Base-by-base conservation (phyloP, 495 filamentous ascomycete species). In the Monascus purpureus region DNA sequence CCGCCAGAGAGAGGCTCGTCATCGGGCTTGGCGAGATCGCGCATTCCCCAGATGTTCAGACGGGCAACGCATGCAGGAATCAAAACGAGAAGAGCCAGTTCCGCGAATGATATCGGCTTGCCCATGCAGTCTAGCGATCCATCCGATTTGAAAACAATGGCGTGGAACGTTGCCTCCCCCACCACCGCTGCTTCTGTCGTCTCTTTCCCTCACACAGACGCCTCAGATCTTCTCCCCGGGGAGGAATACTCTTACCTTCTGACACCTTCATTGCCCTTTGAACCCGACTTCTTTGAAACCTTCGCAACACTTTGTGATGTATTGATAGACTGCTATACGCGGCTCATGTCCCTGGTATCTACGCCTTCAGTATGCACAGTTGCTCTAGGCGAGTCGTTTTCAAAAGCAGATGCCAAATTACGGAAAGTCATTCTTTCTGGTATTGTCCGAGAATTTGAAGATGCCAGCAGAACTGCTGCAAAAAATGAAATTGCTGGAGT, bases 221-320 rank as follows among this genome's bases (percentile, higher is more conserved):
- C 60, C n/a, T 65, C 69, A 1, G 68, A 72, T 33, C 59, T 73
- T 14, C 53, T 70, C 13, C 56, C 70, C 4, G 62, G 81, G 11
- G 88, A 94, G 52, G 80, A 86, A 45, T 99, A 95, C 41, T 73
- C 74, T 1, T 77, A 87, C 52, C 73, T 99, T 4, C 62, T 90
- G 1, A 96, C 86, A 3, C 92, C 92, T 0, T 77, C 76, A n/a
- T 60, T 96, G 31, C 90, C 90, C 0, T 99, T 99, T 46, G 90
- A 96, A 30, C 88, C 88, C 7, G 90, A 99, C 54, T 99, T 93
- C 47, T 92, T 85, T 52, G 84, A 93, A 57, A 92, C 84, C 0
- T 96, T 96, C 54, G 80, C 86, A n/a, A 95, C 90, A 6, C 63
- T 99, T 15, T 96, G 90, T 57, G 92, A 99, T 52, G 82, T 92